Conservation (phyloP, 352 stramenopile genomes). For the Phytophthora lateralis region DNA sequence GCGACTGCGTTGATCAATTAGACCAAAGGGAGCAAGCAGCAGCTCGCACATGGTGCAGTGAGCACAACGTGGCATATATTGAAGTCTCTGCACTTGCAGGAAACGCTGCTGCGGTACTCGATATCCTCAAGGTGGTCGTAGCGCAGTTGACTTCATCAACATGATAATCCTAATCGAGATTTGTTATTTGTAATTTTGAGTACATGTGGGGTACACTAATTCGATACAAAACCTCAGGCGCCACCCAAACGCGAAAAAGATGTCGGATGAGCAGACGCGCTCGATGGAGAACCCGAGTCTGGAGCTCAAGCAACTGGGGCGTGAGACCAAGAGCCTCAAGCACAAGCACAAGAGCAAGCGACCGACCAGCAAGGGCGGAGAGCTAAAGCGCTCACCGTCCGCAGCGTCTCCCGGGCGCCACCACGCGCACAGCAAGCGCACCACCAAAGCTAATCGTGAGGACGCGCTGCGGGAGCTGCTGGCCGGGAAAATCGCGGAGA, state of each 20-base stretch:
- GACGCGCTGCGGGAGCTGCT: constrained; percentile 79
- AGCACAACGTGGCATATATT: constrained; percentile 17
- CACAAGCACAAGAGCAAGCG: constrained; percentile 79
- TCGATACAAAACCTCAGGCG: not conserved
- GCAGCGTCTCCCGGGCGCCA: constrained; percentile 32
- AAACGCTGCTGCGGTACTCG: constrained; percentile 11
- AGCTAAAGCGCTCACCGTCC: constrained; percentile 31
- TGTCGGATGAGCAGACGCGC: constrained; percentile 36
- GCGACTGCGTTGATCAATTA: constrained; percentile 12
- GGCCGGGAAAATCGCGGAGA: constrained; percentile 83
- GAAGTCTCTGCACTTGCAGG: constrained; percentile 22
- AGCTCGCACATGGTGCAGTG: constrained; percentile 24
- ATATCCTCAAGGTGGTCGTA: constrained; percentile 30
- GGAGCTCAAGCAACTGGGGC: constrained; percentile 67
- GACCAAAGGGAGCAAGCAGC: constrained; percentile 9
- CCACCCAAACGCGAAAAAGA: constrained; percentile 10
- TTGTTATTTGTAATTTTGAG: not conserved
- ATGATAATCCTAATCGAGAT: not conserved
- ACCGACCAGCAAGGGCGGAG: constrained; percentile 2
- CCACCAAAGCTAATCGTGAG: constrained; percentile 39
- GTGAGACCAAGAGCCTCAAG: constrained; percentile 75
- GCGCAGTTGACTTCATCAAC: not conserved
- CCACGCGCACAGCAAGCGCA: constrained; percentile 32
- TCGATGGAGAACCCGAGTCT: constrained; percentile 37
- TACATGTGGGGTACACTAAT: not conserved